These are phyloP conservation scores for Ramularia collo-cygni DNA, from an alignment of 2,329 filamentous ascomycete species.

Conservation along the genomic window DNA sequence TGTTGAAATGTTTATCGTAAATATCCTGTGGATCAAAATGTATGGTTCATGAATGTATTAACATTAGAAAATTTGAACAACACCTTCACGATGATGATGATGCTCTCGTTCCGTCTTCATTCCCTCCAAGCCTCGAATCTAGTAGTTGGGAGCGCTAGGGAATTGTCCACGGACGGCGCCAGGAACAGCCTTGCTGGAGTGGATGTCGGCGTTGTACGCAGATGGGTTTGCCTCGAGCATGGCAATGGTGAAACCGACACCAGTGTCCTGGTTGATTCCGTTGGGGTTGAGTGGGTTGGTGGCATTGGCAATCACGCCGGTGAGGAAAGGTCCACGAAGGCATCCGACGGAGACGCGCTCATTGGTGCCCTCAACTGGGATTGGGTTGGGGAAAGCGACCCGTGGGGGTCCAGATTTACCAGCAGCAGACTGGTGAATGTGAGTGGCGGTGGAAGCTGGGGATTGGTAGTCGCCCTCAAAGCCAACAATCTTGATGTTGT, in stretches of 20 bases:
- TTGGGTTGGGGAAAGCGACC: constrained; percentile 47
- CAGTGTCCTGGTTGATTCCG: constrained; percentile 33
- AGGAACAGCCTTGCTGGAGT: constrained; percentile 43
- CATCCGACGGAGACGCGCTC: constrained; percentile 38
- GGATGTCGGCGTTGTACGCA: constrained; percentile 49
- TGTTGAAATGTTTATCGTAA: too few species aligned
- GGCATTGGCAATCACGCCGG: constrained; percentile 34
- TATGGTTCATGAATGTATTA: too few species aligned
- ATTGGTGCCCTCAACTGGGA: constrained; percentile 29
- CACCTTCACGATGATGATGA: too few species aligned
- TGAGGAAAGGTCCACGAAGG: constrained; percentile 39
- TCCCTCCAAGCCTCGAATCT: neutral
- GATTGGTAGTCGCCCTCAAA: constrained; percentile 48
- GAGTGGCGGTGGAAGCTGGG: constrained; percentile 47
- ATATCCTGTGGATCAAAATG: too few species aligned
- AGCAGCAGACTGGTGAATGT: constrained; percentile 46
- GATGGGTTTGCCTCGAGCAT: constrained; percentile 47
- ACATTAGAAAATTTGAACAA: too few species aligned
- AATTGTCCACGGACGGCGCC: constrained; percentile 50
- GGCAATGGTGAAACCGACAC: constrained; percentile 41
- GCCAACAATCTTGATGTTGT: constrained; percentile 45
- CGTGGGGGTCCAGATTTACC: constrained; percentile 47
- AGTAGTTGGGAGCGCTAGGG: too few species aligned
- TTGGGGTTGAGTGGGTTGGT: constrained; percentile 20
- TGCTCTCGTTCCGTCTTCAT: too few species aligned